Base-by-base conservation (phyloP, 2,329 filamentous ascomycete species). In the Fusarium floridanum region DNA sequence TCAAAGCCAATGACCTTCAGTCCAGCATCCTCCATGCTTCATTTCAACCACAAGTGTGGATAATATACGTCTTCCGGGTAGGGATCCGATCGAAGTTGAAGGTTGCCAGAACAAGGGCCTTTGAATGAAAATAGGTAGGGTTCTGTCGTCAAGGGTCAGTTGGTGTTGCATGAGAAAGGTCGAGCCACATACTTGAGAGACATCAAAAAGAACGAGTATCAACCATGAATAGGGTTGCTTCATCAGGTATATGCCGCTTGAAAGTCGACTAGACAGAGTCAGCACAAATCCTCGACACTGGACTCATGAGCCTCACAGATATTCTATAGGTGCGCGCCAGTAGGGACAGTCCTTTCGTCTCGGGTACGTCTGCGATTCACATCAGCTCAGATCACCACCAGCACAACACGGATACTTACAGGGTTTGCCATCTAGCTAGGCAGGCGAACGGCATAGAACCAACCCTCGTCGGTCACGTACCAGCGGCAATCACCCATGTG, bases 361-460 rank as follows among this genome's bases (percentile, higher is more conserved):
- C 39, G 50, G 59, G 64, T 68, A 64, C 9, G 41, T 61, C 71
- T 78, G 29, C 2, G 41, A 10, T 20, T 41, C 12, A 17, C 14
- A 11, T 78, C 37, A 78, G 71, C 27, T 17, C 36, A 27, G 17
- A n/a, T 34, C 27, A 29, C 10, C n/a, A 45, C 2, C 6, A 5
- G 17, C 14, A 2, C 16, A 41, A 17, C 29, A 45, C 20, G 39
- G n/a, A 10, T 45, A 72, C 77, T 70, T 61, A 72, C 69, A 36
- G 57, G 65, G 59, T 41, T 32, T 24, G 29, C 39, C 32, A 56
- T 24, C 65, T 78, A 85, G 66, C 82, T 80, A 34, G 86, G 84
- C 59, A 91, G 82, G 62, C 89, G 86, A 60, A 90, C 86, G 68
- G 90, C 90, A 76, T 92, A 92, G 79, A 92, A 92, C 78, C 86